Evolutionary conservation across 2,329 filamentous ascomycete species (phyloP), one percentile per base, ranked within the genome.

Genomic region (Ceratocystis huliohia): DNA sequence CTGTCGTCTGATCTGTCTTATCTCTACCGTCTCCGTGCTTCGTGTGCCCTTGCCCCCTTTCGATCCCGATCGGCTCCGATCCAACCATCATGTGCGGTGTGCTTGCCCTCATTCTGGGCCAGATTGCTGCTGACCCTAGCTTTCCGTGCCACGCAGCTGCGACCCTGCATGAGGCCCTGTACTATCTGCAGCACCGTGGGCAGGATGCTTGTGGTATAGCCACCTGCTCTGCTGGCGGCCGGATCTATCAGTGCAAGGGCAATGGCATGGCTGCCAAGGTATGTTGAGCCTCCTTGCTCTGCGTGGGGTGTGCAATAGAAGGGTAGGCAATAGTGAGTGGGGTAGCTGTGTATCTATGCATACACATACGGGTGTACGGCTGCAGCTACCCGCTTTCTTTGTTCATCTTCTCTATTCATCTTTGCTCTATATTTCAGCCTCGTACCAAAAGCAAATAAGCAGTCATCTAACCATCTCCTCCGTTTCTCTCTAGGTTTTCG

Each of bases 201-300:
- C 91, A 95, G 75, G 91, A 96, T 86, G 91, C 91, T 63, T 89
- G 86, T 66, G 91, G 91, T 69, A 93, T 96, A 71, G 85, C 91
- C 79, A 67, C 66, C 15, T 71, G 91, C 81, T 80, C 87, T 82
- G 71, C 82, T 79, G 89, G 89, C 45, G 91, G 92, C 69, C 83
- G 90, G 56, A 87, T 96, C 70, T 93, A 88, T 74, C 90, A 95
- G 74, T 88, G 88, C 79, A 96, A 96, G 78, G 91, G 91, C 70
- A 91, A 91, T 73, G 92, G 91, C 66, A 88, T 96, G 82, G 91
- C 88, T 50, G 84, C 87, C 67, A 89, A 87, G 73, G 89, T 67
- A 25, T 22, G 65, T 66, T 59, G 33, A n/a, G 37, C 10, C 37
- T 41, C 37, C 37, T 41, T 41, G 10, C 10, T 41, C 37, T 41